Base-by-base conservation (phyloP, 2,329 filamentous ascomycete genomes). In the Corinectria fuckeliana region DNA sequence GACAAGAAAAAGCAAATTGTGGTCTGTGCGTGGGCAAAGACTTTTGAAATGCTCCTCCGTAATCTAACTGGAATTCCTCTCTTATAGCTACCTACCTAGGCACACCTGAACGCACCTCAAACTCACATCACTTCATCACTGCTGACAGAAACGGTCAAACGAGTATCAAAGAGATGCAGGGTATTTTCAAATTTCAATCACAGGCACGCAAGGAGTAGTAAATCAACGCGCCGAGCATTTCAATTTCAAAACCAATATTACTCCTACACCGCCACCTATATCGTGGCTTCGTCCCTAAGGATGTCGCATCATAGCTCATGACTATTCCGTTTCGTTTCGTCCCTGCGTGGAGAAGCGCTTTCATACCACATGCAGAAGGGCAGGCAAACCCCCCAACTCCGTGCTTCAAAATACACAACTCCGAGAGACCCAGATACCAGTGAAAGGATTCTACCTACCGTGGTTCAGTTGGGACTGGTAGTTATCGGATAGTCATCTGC, bases 401-500 rank as follows among this genome's bases (percentile, higher is more conserved):
- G 78, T 77, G 82, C 82, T 85, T 85, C 76, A 77, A 75, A 74
- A 71, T 74, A 75, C 75, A 77, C 74, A 72, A 72, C 77, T 74
- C 70, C 38, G 63, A 68, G 71, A 72, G 69, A 81, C 70, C 72
- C 66, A 76, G 69, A 75, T 76, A 74, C 75, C 73, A 78, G 74
- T 78, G 74, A 74, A 76, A 74, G 72, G 72, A 36, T 73, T 67
- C 61, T 82, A 82, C 79, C 75, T 82, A 82, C 79, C 78, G 73
- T 78, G 74, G 67, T 71, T 63, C 64, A 70, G 62, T 64, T 63
- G 56, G 58, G 64, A 64, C 51, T 67, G 60, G 61, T 52, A 59
- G 71, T 84, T 87, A 95, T 74, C 91, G 89, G 75, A 94, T 94
- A 44, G 93, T 97, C 91, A 97, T 96, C 78, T 94, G 92, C 88